Evolutionary conservation across 495 filamentous ascomycete genomes (phyloP).

Genomic region (Glonium stellatum): DNA sequence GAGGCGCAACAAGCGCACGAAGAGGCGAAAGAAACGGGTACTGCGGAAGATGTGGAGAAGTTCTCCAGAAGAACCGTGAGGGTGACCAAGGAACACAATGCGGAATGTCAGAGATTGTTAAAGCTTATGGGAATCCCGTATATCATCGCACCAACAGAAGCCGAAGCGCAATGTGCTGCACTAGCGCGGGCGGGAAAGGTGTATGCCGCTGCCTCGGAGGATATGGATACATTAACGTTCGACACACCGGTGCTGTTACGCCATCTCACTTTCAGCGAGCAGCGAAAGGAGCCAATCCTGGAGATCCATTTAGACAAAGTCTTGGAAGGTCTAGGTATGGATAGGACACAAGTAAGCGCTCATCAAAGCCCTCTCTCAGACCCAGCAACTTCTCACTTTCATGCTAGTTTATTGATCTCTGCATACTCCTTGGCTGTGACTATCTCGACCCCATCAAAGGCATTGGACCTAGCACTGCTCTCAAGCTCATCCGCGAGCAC

Average conservation of each 20-base stretch:
- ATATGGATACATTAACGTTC: constrained; percentile 99
- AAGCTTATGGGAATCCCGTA: constrained; percentile 95
- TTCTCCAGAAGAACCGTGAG: constrained; percentile 91
- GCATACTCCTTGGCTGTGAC: constrained; percentile 95
- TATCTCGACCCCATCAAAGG: constrained; percentile 96
- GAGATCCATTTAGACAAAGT: constrained; percentile 84
- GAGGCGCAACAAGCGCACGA: constrained; percentile 83
- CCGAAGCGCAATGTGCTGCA: constrained; percentile 91
- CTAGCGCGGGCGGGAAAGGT: constrained; percentile 90
- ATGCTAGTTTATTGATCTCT: constrained; percentile 85
- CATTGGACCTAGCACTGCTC: constrained; percentile 80
- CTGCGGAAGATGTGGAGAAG: constrained; percentile 94
- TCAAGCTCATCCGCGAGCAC: constrained; percentile 88
- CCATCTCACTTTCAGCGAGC: constrained; percentile 93
- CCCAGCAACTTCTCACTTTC: neutral
- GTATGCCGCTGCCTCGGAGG: constrained; percentile 91
- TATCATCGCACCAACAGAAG: constrained; percentile 91
- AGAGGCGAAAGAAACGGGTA: constrained; percentile 95
- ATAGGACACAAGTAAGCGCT: constrained; percentile 60
- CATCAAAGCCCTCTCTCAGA: neutral
- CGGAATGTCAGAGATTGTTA: constrained; percentile 82
- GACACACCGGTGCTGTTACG: constrained; percentile 83
- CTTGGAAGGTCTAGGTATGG: constrained; percentile 78
- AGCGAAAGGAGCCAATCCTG: constrained; percentile 93
- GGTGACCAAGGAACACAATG: constrained; percentile 94